Conservation (phyloP, 106 monocot species). For the Narthecium ossifragum region DNA sequence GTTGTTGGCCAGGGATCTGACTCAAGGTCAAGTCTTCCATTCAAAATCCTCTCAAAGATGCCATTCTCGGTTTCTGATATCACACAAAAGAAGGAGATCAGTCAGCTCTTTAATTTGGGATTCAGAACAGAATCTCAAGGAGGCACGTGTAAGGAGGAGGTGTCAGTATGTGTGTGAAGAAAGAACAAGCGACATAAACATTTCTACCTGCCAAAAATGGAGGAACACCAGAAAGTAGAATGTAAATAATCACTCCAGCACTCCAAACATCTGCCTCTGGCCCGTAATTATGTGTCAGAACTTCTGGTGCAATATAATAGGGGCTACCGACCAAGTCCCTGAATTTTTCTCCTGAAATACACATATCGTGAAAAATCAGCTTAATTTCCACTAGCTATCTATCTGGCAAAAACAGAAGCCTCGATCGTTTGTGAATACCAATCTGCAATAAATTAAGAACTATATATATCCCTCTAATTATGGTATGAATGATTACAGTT, state of each 20-base stretch:
- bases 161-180: background rate
- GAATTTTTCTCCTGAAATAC: slow-evolving; percentile 34
- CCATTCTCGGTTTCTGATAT: slow-evolving; percentile 26
- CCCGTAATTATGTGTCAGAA: slow-evolving; percentile 26
- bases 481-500: too few species aligned
- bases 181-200: background rate
- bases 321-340: slow-evolving; percentile 44
- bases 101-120: background rate
- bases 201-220: slow-evolving; percentile 40
- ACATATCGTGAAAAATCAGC: too few species aligned
- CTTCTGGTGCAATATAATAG: slow-evolving; percentile 48
- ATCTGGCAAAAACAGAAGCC: too few species aligned
- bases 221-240: slow-evolving; percentile 34
- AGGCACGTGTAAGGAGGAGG: background rate
- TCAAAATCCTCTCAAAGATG: slow-evolving; percentile 35
- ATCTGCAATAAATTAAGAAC: too few species aligned
- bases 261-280: slow-evolving; percentile 47
- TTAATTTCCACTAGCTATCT: too few species aligned
- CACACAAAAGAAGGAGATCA: background rate
- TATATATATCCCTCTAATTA: too few species aligned
- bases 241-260: slow-evolving; percentile 48
- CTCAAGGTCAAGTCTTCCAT: slow-evolving; percentile 31
- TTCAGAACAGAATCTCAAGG: background rate
- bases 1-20: slow-evolving; percentile 41
- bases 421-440: too few species aligned